Evolutionary conservation across 129 eudicot genomes (phyloP).

Genomic region (Rutidosis leptorrhynchoides): DNA sequence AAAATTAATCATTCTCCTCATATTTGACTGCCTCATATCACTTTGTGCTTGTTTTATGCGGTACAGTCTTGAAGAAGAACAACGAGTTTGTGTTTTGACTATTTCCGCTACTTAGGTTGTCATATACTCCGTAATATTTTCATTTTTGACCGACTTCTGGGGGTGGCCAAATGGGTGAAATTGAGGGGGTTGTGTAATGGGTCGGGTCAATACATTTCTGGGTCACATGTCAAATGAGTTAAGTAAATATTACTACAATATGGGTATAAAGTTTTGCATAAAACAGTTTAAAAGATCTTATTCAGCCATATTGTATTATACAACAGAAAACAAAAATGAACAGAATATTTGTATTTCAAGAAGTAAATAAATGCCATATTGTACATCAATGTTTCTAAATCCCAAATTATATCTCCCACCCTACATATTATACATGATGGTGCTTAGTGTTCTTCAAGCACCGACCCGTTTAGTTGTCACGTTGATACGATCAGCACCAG

Average conservation of each 20-base stretch:
- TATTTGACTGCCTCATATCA: background rate
- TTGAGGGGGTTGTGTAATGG: background rate
- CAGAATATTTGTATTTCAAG: constrained; percentile 34
- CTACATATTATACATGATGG: constrained; percentile 11
- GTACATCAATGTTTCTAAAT: constrained; percentile 27
- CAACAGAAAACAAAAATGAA: constrained; percentile 28
- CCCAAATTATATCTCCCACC: constrained; percentile 18
- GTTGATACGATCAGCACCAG: constrained; percentile 37
- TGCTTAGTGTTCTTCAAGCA: constrained; percentile 17
- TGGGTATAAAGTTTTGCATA: background rate
- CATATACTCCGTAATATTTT: background rate
- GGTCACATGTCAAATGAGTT: background rate
- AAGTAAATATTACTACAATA: no score
- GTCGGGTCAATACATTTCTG: background rate
- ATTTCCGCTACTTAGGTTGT: constrained; percentile 9
- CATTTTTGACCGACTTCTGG: background rate
- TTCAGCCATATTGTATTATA: no score
- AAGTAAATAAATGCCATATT: constrained; percentile 22
- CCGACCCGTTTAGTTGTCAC: constrained; percentile 15
- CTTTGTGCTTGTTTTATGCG: constrained; percentile 18
- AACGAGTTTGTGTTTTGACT: constrained; percentile 12
- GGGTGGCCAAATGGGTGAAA: background rate
- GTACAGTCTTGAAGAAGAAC: background rate
- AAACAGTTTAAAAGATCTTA: no score
- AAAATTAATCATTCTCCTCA: background rate